phyloP scores from a whole-genome alignment of 148 eudicot genomes.

The Linanthus parryae region DNA sequence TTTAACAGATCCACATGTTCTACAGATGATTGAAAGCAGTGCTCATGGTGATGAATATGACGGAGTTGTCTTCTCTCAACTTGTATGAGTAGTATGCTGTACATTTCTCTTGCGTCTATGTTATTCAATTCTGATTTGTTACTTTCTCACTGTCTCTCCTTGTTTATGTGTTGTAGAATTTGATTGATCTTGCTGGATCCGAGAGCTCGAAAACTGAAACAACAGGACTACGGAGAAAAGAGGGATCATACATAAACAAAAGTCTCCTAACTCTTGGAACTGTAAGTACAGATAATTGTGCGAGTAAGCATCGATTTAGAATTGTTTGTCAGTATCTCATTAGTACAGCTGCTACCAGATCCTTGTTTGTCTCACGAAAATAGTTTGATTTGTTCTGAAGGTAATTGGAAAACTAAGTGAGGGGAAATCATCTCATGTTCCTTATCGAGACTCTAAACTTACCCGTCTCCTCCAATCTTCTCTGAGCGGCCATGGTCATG shows the following conservation, averaged over 20 bases:
- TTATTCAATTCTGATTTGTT: too few relatives aligned
- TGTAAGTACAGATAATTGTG: too few relatives aligned
- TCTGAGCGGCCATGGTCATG: constrained; percentile 95
- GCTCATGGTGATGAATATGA: constrained; percentile 95
- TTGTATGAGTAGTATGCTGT: constrained; percentile 40
- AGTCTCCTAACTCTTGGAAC: constrained; percentile 99
- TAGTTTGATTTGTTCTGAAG: constrained; percentile 31
- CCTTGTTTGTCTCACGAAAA: too few relatives aligned
- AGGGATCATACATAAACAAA: constrained; percentile 96
- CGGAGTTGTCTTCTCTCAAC: constrained; percentile 95
- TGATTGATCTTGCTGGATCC: constrained; percentile 98
- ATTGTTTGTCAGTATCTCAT: too few relatives aligned
- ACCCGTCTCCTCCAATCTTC: constrained; percentile 95
- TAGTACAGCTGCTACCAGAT: too few relatives aligned
- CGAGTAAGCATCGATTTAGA: too few relatives aligned
- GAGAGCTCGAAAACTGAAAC: constrained; percentile 99
- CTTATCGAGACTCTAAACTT: constrained; percentile 96
- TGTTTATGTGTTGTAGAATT: constrained; percentile 42
- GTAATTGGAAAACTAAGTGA: constrained; percentile 99
- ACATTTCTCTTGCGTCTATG: constrained; percentile 4
- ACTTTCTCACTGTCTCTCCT: constrained; percentile 8
- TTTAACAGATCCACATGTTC: not conserved
- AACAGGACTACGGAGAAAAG: constrained; percentile 93
- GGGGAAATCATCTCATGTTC: constrained; percentile 94
- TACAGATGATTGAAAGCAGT: constrained; percentile 96